These are phyloP conservation scores for Sclerotinia glacialis DNA, from an alignment of 2,329 filamentous ascomycete genomes.

Conservation along the genomic window DNA sequence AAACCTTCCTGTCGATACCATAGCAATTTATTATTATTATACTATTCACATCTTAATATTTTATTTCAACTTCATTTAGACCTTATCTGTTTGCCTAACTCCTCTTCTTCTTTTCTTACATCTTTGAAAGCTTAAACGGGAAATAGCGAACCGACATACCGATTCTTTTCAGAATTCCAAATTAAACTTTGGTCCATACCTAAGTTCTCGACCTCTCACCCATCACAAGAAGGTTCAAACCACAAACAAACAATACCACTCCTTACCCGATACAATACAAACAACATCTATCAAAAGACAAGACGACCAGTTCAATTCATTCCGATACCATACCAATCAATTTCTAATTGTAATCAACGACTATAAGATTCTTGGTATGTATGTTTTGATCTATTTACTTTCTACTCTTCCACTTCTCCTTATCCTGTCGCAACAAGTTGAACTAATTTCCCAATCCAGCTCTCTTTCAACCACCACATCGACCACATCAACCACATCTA, in stretches of 20 bases:
- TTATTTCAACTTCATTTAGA: too few relatives aligned
- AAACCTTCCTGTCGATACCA: conserved; percentile 9
- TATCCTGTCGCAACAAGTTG: conserved; percentile 8
- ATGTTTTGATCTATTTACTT: not conserved
- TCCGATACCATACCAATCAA: not conserved
- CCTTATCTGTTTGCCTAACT: not conserved
- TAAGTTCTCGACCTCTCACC: conserved; percentile 8
- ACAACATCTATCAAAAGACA: not conserved
- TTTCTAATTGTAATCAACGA: conserved; percentile 12
- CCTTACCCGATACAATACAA: conserved; percentile 1
- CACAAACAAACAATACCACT: conserved; percentile 10
- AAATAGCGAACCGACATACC: conserved; percentile 16
- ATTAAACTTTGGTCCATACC: conserved; percentile 11
- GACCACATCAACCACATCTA: not conserved
- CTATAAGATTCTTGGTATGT: conserved; percentile 6
- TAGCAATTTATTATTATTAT: not conserved
- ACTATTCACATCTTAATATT: not conserved
- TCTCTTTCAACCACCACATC: not conserved
- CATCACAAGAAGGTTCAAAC: not conserved
- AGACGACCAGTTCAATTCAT: not conserved
- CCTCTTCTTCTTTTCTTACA: not conserved
- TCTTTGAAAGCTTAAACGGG: conserved; percentile 10
- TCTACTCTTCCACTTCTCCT: conserved; percentile 10
- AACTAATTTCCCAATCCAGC: conserved; percentile 18
- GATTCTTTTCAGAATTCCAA: conserved; percentile 11